These are phyloP conservation scores for Fusarium sp. DNA, from an alignment of 2,329 filamentous ascomycete species.

Conservation along the genomic window DNA sequence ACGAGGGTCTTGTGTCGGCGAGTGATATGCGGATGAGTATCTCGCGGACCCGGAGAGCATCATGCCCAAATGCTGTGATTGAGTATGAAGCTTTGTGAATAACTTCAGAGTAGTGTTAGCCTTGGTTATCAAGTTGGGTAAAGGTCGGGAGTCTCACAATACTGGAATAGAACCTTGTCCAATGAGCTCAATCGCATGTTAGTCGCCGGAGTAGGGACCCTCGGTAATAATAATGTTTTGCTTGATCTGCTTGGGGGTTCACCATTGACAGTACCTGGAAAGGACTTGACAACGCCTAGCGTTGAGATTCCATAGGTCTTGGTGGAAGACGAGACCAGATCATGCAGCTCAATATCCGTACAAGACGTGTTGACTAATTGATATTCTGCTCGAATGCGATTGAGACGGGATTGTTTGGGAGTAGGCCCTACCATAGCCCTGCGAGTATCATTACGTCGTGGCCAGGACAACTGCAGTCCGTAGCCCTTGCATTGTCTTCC, in stretches of 20 bases:
- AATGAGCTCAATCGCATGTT: slow-evolving; percentile 33
- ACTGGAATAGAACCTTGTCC: slow-evolving; percentile 32
- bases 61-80: slow-evolving; percentile 27
- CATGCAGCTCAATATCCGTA: slow-evolving; percentile 31
- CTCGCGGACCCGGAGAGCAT: slow-evolving; percentile 16
- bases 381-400: background rate
- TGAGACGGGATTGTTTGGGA: background rate
- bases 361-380: slow-evolving; percentile 26
- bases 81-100: slow-evolving; percentile 31
- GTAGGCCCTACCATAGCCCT: slow-evolving; percentile 26
- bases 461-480: slow-evolving; percentile 36
- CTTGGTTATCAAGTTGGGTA: accelerated
- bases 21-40: slow-evolving; percentile 38
- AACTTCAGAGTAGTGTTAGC: slow-evolving; percentile 18
- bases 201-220: background rate
- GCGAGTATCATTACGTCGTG: slow-evolving; percentile 12
- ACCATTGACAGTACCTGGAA: accelerated
- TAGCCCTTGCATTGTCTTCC: slow-evolving; percentile 29
- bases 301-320: background rate
- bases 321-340: background rate
- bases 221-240: background rate
- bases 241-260: accelerated
- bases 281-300: background rate
- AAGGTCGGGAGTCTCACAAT: slow-evolving; percentile 22
- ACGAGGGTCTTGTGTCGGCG: background rate